Percentiles rank a stretch among this genome's conserved stretches.
phyloP scores from a whole-genome alignment of 148 eudicot species.

The Chenopodium berlandieri region DNA sequence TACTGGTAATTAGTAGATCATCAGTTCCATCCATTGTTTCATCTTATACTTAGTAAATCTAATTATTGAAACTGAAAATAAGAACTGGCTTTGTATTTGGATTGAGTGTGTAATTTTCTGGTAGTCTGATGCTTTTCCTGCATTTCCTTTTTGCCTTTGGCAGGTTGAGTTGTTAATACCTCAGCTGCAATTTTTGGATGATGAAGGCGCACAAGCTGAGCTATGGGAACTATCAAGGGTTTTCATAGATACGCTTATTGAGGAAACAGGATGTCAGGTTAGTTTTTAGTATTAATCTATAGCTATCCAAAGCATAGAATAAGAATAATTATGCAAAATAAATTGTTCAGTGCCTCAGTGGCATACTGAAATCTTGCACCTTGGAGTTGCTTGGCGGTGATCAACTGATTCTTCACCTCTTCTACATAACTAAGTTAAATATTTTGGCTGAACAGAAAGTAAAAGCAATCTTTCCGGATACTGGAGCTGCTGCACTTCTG shows the following conservation, averaged over 20 bases:
- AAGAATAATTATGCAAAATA: neutral
- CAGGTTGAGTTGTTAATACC: conserved; percentile 98
- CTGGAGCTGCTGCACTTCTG: conserved; percentile 97
- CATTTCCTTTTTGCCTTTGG: conserved; percentile 1
- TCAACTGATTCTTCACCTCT: neutral
- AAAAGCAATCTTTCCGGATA: conserved; percentile 95
- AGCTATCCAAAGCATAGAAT: neutral
- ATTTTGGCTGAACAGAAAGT: conserved; percentile 55
- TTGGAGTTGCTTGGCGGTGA: too few species aligned
- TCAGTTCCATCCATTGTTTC: neutral
- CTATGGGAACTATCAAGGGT: conserved; percentile 88
- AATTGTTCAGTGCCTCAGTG: neutral
- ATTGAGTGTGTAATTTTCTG: neutral
- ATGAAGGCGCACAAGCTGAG: conserved; percentile 98
- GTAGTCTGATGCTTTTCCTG: neutral
- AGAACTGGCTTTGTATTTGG: neutral
- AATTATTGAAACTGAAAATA: neutral
- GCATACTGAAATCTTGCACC: too few species aligned
- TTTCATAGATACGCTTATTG: conserved; percentile 82
- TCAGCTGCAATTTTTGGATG: conserved; percentile 94
- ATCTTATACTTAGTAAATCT: neutral
- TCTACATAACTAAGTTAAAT: conserved; percentile 15
- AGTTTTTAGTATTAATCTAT: conserved; percentile 3
- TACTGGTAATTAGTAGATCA: neutral
- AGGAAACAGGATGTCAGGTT: conserved; percentile 92